Conservation (phyloP, 2,329 filamentous ascomycete species). For the Sarocladium brachiariae region DNA sequence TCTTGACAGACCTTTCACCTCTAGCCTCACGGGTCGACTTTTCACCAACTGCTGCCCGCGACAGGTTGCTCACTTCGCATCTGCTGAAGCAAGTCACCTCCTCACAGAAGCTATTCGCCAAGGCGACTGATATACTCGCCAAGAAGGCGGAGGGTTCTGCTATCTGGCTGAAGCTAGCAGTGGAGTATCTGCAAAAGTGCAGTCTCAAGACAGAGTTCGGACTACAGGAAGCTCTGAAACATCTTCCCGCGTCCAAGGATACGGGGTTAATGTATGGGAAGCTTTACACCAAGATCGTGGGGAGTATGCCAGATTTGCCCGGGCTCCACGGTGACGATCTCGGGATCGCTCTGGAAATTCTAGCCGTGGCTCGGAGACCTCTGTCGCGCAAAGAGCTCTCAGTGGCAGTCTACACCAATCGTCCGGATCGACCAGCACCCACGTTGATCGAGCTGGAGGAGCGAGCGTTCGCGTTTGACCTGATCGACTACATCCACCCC, state of each 20-base stretch:
- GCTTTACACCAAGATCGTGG: neutral
- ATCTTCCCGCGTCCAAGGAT: neutral
- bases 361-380: neutral
- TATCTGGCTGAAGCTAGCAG: neutral
- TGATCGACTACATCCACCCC: neutral
- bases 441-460: neutral
- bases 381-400: neutral
- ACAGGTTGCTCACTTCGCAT: neutral
- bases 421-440: neutral
- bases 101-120: neutral
- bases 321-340: neutral
- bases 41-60: neutral
- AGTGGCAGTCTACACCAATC: neutral
- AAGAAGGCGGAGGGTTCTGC: neutral
- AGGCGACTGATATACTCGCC: neutral
- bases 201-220: neutral
- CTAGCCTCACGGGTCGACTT: neutral
- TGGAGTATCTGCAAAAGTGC: neutral
- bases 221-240: neutral
- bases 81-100: neutral
- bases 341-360: neutral
- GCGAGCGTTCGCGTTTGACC: neutral
- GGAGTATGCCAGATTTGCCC: neutral
- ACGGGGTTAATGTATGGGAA: neutral
- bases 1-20: neutral